Evolutionary conservation across 495 filamentous ascomycete genomes (phyloP), one percentile per base, ranked within the genome.

Genomic region (Choiromyces venosus): DNA sequence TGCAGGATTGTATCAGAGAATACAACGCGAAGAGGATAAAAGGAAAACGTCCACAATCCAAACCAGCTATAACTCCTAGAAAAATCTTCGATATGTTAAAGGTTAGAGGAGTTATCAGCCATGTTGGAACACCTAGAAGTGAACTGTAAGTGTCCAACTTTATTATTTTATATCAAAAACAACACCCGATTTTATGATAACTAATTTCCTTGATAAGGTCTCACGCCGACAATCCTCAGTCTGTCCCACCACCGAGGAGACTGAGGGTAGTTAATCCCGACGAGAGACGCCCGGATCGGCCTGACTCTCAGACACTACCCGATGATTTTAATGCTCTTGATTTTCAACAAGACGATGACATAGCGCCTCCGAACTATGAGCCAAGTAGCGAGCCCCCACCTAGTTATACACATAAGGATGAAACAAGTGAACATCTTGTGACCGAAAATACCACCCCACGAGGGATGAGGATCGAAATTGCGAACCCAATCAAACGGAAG

Each of bases 381-480:
- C 52, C 52, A 29, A 61, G 52, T 14, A 61, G 10, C 52, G 25
- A 29, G 25, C 52, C 52, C 52, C 52, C 52, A 16, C 52, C 52
- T n/a, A 29, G 52, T 14, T 61, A 61, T 61, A 16, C 52, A 29
- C 10, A 4, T 25, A 61, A 29, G 25, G 52, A 61, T 61, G 52
- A n/a, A 29, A 25, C n/a, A 4, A 61, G 52, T 29, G 52, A 29
- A 61, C 46, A 19, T 56, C 44, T 56, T 61, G 39, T 39, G 5
- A 39, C 65, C 18, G 18, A 35, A 9, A 16, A 33, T 19, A 35
- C 16, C 14, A 19, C 40, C 25, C 65, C 66, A 7, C 65, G 66
- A 16, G 52, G 37, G 4, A 74, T 65, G 52, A 64, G 75, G 21
- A 72, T 76, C 33, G 73, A 77, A 40, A 76, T 76, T 39, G 52